Evolutionary conservation across 345 rosid genomes (phyloP), one percentile per base, ranked within the genome.

Genomic region (Bruguiera parviflora): DNA sequence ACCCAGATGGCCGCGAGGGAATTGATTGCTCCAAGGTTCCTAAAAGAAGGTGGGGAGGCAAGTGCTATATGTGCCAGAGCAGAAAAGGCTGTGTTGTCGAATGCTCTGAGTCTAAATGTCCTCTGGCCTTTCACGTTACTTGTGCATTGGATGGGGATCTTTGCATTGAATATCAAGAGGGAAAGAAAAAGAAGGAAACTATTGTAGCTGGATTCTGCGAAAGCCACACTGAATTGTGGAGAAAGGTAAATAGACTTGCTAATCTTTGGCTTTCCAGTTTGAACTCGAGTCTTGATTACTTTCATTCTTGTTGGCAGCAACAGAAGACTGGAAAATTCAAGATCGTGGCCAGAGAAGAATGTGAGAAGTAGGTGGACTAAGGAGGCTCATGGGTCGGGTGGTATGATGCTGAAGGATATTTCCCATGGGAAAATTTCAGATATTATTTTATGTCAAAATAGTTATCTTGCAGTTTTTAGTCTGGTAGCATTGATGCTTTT

Each of bases 121-220:
- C 71, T 52, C n/a, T 90, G 73, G 86, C 66, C 16, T 91, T 91
- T 75, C 97, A 95, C 75, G 85, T 90, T 15, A 87, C 96, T 60
- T 95, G 97, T 73, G 99, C 92, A 61, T 79, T 95, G 80, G 81
- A 79, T 21, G 87, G 90, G 43, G 88, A 88, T 76, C 87, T 88
- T 66, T 86, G 85, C 22, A 75, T 95, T 67, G 99, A 95, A 83
- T 92, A 88, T 65, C 84, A 74, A 56, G 81, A 88, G 80, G 85
- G 92, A 37, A 91, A 78, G 74, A 86, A 63, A 55, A 77, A 79
- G 73, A 82, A 51, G 60, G 89, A 87, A 52, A 87, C 86, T 61
- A 83, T 95, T 21, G 96, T 95, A 61, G 96, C 93, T 71, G 97
- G 91, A 8, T 95, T 95, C 73, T 95, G 99, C 82, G 84, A 79